phyloP scores from a whole-genome alignment of 352 stramenopile species.

The Phytophthora pistaciae region DNA sequence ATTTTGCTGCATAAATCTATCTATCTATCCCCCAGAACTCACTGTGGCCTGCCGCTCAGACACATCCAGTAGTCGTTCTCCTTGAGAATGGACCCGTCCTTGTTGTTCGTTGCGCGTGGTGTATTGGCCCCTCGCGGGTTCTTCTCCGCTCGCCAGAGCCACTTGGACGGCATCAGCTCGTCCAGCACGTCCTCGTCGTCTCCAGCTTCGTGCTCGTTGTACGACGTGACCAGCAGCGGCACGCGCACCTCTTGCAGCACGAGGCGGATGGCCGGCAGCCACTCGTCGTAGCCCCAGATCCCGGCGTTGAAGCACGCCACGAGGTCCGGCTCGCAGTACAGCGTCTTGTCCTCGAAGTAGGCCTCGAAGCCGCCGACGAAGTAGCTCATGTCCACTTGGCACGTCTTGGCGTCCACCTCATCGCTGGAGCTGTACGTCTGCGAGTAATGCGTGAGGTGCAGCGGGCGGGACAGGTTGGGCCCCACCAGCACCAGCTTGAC shows the following conservation, averaged over 20 bases:
- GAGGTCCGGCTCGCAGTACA: conserved; percentile 64
- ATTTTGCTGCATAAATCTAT: neutral
- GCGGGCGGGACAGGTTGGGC: conserved; percentile 68
- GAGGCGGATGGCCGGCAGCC: conserved; percentile 74
- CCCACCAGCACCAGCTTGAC: conserved; percentile 78
- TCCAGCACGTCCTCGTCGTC: conserved; percentile 86
- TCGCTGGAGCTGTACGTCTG: conserved; percentile 26
- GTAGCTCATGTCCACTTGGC: conserved; percentile 65
- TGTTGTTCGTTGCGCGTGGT: conserved; percentile 67
- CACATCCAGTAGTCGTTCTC: conserved; percentile 91
- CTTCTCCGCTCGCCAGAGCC: conserved; percentile 81
- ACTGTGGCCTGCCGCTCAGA: conserved; percentile 43
- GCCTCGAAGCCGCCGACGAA: conserved; percentile 77
- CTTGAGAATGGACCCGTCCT: conserved; percentile 59
- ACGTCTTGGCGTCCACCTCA: conserved; percentile 15
- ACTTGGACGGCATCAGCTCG: conserved; percentile 49
- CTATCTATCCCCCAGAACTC: neutral
- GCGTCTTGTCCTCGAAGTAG: conserved; percentile 53
- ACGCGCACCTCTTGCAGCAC: conserved; percentile 64
- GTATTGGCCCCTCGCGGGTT: conserved; percentile 60
- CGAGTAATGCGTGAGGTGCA: conserved; percentile 49
- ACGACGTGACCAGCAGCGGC: conserved; percentile 84
- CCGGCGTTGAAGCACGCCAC: conserved; percentile 88
- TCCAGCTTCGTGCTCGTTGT: conserved; percentile 83
- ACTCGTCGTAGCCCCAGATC: conserved; percentile 91